Base-by-base conservation (phyloP, 768 basidiomycete species). In the Gelatoporia subvermispora region DNA sequence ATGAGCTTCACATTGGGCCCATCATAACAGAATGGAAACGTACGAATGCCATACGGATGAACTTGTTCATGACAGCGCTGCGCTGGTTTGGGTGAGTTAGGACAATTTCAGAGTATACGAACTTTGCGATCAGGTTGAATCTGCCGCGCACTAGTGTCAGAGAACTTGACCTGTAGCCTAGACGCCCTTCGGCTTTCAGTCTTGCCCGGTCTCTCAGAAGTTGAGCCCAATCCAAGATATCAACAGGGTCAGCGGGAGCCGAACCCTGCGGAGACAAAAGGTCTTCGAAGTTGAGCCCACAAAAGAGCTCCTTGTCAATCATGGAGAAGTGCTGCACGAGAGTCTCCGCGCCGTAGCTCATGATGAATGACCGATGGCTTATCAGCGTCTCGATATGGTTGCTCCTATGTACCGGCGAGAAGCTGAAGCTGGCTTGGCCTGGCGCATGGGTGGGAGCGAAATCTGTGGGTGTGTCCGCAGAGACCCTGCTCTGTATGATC, bases 261-360 rank as follows among this genome's bases (percentile, higher is more conserved):
- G 76, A 72, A 84, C 84, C 86, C 35, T 86, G 81, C 42, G 81
- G 77, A 51, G 82, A 73, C 35, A 91, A 81, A n/a, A 93, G 73
- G 59, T 95, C 93, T 59, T 93, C 89, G 60, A 93, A 93, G 56
- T 84, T 85, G 64, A 95, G 76, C 11, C 79, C 77, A 65, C 88
- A 81, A 63, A 93, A 90, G 47, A 94, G 68, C 56, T 94, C 92
- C 21, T 88, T 77, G 54, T 95, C 92, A 54, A 95, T 91, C 76
- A 91, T 84, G 7, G 85, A 76, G 59, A 94, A 88, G 57, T 93
- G 88, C 45, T 82, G 75, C 1, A 86, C 86, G 28, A 96, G 64
- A 4, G 67, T 67, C 34, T 80, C 79, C 1, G 86, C 79, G 5
- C 79, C 72, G 60, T 77, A 72, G 24, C 61, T 65, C n/a, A 90